Base-by-base conservation (phyloP, 2,329 filamentous ascomycete species). In the Hypocreales sp. region DNA sequence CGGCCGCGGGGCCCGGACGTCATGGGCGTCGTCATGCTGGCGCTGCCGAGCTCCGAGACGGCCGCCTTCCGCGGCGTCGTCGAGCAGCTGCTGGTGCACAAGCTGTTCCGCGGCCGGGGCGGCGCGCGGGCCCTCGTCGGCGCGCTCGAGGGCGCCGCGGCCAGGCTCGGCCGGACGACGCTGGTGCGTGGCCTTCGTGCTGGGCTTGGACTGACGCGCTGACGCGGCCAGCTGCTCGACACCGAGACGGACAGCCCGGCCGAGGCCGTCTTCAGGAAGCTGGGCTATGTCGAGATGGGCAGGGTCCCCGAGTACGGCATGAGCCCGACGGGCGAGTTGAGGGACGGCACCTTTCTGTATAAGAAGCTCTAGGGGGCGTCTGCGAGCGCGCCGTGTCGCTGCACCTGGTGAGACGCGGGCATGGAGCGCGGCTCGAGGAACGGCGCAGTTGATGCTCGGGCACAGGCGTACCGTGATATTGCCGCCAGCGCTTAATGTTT, bases 81-180 rank as follows among this genome's bases (percentile, higher is more conserved):
- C 2, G 62, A 76, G 46, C 68, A 70, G 42, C 51, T 77, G 20
- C 51, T 77, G 21, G 55, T 76, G 8, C 60, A 58, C 33, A 63
- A 62, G 9, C 51, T 50, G 24, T 61, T 60, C 38, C 55, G 71
- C 7, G 42, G 56, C 2, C 53, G 50, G 25, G 69, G 71, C 4
- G 60, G 65, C 25, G 68, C 66, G 3, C 60, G 49, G 35, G 44
- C 46, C 13, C 40, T 77, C 36, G 60, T 76, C 48, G 40, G 31
- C 14, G 55, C 56, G n/a, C 36, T 75, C n/a, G 69, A 78, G 44
- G 45, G 43, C 4, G 60, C 71, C 42, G 70, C 71, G 2, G 37
- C 46, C 9, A 48, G 45, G 18, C 49, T 56, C 22, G 65, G 63
- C 8, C 58, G 58, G 33, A 63, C 53, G 8, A 47, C 71, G 37